Conservation (phyloP, 1,284 basidiomycete genomes). For the Leccinum huronense region DNA sequence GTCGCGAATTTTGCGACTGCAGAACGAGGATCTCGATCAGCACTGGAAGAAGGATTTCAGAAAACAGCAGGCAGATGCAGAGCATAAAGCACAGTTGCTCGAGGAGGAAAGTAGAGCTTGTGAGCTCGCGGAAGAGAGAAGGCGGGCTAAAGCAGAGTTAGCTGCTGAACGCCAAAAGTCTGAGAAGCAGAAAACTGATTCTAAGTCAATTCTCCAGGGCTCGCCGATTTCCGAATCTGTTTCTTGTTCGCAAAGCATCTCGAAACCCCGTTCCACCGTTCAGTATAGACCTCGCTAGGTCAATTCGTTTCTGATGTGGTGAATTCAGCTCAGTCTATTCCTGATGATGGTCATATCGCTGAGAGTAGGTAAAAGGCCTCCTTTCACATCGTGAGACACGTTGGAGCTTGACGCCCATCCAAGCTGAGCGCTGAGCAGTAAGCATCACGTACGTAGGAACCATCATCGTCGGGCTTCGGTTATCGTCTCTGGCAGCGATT, state of each 20-base stretch:
- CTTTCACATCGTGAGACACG: too few relatives aligned
- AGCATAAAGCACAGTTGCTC: constrained; percentile 14
- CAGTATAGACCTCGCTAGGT: too few relatives aligned
- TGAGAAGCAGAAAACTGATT: constrained; percentile 9
- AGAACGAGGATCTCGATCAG: too few relatives aligned
- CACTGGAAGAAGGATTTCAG: constrained; percentile 23
- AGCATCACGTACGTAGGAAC: not conserved
- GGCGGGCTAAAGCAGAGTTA: constrained; percentile 21
- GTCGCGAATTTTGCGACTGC: constrained; percentile 29
- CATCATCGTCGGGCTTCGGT: not conserved
- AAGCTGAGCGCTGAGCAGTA: not conserved
- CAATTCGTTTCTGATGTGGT: too few relatives aligned
- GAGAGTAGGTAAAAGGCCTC: too few relatives aligned
- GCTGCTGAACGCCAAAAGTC: constrained; percentile 15
- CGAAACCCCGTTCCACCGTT: too few relatives aligned
- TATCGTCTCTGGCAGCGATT: not conserved
- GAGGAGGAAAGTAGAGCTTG: constrained; percentile 24
- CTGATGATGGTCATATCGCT: too few relatives aligned
- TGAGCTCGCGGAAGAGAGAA: constrained; percentile 25
- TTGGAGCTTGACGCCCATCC: too few relatives aligned
- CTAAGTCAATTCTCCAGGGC: not conserved
- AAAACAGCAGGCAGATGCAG: constrained; percentile 24
- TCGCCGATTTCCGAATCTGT: too few relatives aligned
- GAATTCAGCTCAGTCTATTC: too few relatives aligned
- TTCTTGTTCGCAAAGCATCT: too few relatives aligned